phyloP scores from a whole-genome alignment of 495 filamentous ascomycete genomes.

The Annulohypoxylon maeteangense region DNA sequence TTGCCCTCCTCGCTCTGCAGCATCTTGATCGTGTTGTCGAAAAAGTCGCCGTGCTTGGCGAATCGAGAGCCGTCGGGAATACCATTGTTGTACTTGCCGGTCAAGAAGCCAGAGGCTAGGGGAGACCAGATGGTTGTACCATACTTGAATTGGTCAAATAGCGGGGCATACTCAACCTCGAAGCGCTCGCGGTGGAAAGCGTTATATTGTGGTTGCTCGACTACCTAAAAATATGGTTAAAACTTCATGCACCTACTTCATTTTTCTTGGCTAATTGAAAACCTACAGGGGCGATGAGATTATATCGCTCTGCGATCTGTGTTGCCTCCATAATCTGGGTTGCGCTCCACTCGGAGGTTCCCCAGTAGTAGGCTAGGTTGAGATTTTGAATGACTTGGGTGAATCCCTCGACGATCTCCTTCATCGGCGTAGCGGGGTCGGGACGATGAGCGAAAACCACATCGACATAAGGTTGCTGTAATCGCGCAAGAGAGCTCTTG shows the following conservation, averaged over 20 bases:
- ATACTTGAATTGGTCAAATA: slow-evolving; percentile 70
- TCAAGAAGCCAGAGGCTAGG: slow-evolving; percentile 74
- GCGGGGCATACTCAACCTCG: slow-evolving; percentile 70
- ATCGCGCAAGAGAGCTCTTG: slow-evolving; percentile 56
- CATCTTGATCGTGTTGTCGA: slow-evolving; percentile 50
- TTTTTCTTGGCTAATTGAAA: too few species aligned
- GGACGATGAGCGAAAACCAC: slow-evolving; percentile 60
- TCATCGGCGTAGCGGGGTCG: slow-evolving; percentile 60
- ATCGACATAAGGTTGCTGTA: slow-evolving; percentile 60
- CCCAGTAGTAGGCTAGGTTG: slow-evolving; percentile 66
- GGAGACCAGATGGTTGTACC: slow-evolving; percentile 81
- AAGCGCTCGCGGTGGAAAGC: slow-evolving; percentile 65
- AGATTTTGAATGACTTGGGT: slow-evolving; percentile 67
- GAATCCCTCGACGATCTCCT: slow-evolving; percentile 62
- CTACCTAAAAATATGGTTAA: too few species aligned
- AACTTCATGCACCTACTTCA: too few species aligned
- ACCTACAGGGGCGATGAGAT: slow-evolving; percentile 67
- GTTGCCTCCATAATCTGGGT: slow-evolving; percentile 66
- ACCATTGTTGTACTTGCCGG: slow-evolving; percentile 82
- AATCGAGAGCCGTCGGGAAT: slow-evolving; percentile 68
- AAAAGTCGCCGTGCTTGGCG: slow-evolving; percentile 57
- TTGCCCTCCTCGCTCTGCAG: slow-evolving; percentile 47
- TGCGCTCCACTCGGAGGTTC: slow-evolving; percentile 66
- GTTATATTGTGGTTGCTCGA: slow-evolving; percentile 70
- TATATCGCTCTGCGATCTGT: slow-evolving; percentile 65